Percentiles rank a stretch among this genome's conserved stretches.
phyloP scores from a whole-genome alignment of 73 alveolate species.

The Uronychia setigera region DNA sequence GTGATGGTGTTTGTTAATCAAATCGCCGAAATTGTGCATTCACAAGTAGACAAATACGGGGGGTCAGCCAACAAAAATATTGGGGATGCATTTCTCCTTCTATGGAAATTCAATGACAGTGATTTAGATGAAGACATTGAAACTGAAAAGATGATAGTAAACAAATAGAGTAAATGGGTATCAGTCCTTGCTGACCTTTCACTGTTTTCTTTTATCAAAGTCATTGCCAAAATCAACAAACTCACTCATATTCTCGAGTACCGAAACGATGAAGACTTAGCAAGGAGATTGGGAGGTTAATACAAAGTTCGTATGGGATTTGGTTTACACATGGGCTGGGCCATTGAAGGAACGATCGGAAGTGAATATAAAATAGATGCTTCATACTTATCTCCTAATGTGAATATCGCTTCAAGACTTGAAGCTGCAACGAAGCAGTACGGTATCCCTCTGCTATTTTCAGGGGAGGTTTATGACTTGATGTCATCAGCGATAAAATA shows the following conservation, averaged over 20 bases:
- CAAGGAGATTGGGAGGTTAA: conserved; percentile 50
- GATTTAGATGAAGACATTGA: conserved; percentile 38
- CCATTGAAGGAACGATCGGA: conserved; percentile 25
- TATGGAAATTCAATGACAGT: conserved; percentile 84
- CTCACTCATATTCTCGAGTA: conserved; percentile 83
- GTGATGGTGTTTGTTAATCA: conserved; percentile 91
- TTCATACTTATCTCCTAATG: conserved; percentile 23
- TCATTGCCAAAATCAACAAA: conserved; percentile 88
- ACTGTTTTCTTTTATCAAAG: conserved; percentile 82
- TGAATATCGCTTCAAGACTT: conserved; percentile 24
- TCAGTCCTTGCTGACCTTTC: conserved; percentile 81
- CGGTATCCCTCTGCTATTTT: not conserved
- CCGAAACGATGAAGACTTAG: conserved; percentile 73
- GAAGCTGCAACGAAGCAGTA: conserved; percentile 17
- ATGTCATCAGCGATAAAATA: conserved; percentile 39
- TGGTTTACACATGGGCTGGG: conserved; percentile 63
- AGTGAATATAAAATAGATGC: conserved; percentile 19
- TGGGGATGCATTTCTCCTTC: conserved; percentile 93
- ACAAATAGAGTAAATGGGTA: conserved; percentile 60
- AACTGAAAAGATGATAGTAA: conserved; percentile 26
- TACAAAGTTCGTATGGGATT: conserved; percentile 89
- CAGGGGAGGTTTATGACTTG: conserved; percentile 13
- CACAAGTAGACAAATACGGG: conserved; percentile 84
- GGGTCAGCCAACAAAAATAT: conserved; percentile 93
- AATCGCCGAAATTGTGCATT: conserved; percentile 87